Percentiles rank a stretch among this genome's conserved stretches.
These are phyloP conservation scores for Cryptococcus sp. DNA, from an alignment of 1,284 basidiomycete genomes.

Conservation along the genomic window DNA sequence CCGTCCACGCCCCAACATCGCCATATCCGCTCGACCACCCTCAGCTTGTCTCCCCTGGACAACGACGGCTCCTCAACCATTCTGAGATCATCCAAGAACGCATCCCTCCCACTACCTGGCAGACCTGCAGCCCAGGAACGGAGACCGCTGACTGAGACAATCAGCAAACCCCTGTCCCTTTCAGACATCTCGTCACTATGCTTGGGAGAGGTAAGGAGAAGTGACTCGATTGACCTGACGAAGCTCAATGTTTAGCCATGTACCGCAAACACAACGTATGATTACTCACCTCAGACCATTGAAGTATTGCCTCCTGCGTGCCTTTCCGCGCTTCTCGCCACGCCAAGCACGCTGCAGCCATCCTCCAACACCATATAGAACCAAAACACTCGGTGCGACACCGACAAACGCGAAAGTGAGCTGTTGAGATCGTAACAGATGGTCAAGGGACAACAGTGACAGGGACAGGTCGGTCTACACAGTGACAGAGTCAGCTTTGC, in stretches of 20 bases:
- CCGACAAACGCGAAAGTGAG: conserved; percentile 97
- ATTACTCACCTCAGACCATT: conserved; percentile 51
- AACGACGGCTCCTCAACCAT: conserved; percentile 75
- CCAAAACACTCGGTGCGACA: conserved; percentile 82
- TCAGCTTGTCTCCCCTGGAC: conserved; percentile 67
- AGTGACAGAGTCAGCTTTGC: neutral
- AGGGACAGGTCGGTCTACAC: conserved; percentile 83
- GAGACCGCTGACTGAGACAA: conserved; percentile 53
- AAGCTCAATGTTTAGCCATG: no score
- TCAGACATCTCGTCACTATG: conserved; percentile 51
- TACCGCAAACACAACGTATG: neutral
- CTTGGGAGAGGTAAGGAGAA: conserved; percentile 56
- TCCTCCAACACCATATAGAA: conserved; percentile 70
- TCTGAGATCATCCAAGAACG: conserved; percentile 80
- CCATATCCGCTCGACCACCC: conserved; percentile 87
- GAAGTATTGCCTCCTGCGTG: conserved; percentile 51
- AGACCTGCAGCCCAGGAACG: conserved; percentile 52
- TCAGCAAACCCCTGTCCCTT: conserved; percentile 54
- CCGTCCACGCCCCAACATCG: conserved; percentile 68
- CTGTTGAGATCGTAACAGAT: conserved; percentile 89
- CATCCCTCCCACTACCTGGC: conserved; percentile 48
- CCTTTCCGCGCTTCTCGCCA: conserved; percentile 51
- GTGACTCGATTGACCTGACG: conserved; percentile 68
- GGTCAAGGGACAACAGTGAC: conserved; percentile 80
- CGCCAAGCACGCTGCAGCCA: conserved; percentile 60